Conservation (phyloP, 176 grass and related monocot species). For the Triticum monococcum region DNA sequence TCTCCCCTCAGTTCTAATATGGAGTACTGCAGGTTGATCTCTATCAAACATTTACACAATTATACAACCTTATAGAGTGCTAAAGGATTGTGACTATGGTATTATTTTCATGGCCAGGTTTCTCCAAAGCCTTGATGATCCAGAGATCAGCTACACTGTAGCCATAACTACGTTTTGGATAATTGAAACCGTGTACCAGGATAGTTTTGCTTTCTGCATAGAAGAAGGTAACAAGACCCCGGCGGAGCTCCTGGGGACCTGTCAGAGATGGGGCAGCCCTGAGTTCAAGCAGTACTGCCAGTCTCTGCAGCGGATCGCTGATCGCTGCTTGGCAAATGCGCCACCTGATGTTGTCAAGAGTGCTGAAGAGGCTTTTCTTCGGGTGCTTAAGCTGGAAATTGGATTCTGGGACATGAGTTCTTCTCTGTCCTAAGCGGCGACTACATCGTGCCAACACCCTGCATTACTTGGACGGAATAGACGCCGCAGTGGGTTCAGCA, state of each 20-base stretch:
- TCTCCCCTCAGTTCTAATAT: slow-evolving; percentile 58
- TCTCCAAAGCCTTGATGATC: slow-evolving; percentile 55
- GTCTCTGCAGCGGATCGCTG: slow-evolving; percentile 65
- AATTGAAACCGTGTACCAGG: slow-evolving; percentile 91
- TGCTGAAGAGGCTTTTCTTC: slow-evolving; percentile 67
- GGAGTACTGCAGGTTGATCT: slow-evolving; percentile 64
- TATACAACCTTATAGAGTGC: neutral
- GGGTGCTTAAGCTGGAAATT: slow-evolving; percentile 72
- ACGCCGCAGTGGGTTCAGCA: neutral
- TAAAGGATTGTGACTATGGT: slow-evolving; percentile 13
- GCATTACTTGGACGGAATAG: slow-evolving; percentile 6
- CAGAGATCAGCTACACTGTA: slow-evolving; percentile 60
- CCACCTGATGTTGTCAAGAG: slow-evolving; percentile 38
- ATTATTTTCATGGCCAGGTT: slow-evolving; percentile 42
- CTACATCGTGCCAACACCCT: neutral
- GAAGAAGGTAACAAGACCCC: slow-evolving; percentile 58
- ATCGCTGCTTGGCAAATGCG: slow-evolving; percentile 58
- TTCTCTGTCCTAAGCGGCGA: neutral
- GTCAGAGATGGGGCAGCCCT: slow-evolving; percentile 74
- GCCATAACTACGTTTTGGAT: slow-evolving; percentile 71
- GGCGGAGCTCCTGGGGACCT: slow-evolving; percentile 61
- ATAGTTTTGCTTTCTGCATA: slow-evolving; percentile 80
- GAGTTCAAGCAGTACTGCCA: slow-evolving; percentile 74
- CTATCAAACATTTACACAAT: neutral
- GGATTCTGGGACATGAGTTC: slow-evolving; percentile 92